phyloP scores from a whole-genome alignment of 2,329 filamentous ascomycete species.

The Botryotinia convoluta region DNA sequence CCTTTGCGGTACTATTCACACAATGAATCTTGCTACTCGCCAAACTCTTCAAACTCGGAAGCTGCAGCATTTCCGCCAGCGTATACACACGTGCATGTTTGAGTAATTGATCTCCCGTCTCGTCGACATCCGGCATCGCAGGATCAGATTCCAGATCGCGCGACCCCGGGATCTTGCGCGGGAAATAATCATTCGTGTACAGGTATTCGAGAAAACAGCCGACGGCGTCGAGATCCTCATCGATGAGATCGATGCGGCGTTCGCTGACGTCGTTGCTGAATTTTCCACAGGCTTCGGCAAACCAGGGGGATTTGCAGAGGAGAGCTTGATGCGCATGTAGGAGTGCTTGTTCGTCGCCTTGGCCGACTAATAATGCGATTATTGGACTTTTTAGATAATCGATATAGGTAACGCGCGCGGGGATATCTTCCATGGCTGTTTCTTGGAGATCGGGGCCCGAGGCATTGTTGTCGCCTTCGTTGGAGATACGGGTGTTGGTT shows the following conservation, averaged over 20 bases:
- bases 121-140: slow-evolving; percentile 63
- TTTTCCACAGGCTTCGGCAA: slow-evolving; percentile 59
- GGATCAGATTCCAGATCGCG: slow-evolving; percentile 69
- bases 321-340: slow-evolving; percentile 80
- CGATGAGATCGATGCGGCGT: slow-evolving; percentile 65
- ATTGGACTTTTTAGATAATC: slow-evolving; percentile 67
- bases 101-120: slow-evolving; percentile 78
- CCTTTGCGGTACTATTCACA: slow-evolving; percentile 80
- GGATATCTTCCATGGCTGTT: slow-evolving; percentile 28
- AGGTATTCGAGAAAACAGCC: slow-evolving; percentile 80
- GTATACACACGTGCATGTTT: slow-evolving; percentile 90
- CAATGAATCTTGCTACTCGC: slow-evolving; percentile 90
- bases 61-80: slow-evolving; percentile 73
- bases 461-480: slow-evolving; percentile 1
- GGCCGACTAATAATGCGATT: slow-evolving; percentile 64
- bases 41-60: slow-evolving; percentile 67
- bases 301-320: slow-evolving; percentile 71
- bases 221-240: slow-evolving; percentile 69
- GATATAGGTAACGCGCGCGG: slow-evolving; percentile 43
- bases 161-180: slow-evolving; percentile 60
- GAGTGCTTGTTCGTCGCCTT: slow-evolving; percentile 56
- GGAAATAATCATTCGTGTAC: slow-evolving; percentile 86
- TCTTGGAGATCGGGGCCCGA: slow-evolving; percentile 22
- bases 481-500: not conserved
- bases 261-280: slow-evolving; percentile 62